These are phyloP conservation scores for Penicillium sumatraense DNA, from an alignment of 2,329 filamentous ascomycete genomes.

Conservation along the genomic window DNA sequence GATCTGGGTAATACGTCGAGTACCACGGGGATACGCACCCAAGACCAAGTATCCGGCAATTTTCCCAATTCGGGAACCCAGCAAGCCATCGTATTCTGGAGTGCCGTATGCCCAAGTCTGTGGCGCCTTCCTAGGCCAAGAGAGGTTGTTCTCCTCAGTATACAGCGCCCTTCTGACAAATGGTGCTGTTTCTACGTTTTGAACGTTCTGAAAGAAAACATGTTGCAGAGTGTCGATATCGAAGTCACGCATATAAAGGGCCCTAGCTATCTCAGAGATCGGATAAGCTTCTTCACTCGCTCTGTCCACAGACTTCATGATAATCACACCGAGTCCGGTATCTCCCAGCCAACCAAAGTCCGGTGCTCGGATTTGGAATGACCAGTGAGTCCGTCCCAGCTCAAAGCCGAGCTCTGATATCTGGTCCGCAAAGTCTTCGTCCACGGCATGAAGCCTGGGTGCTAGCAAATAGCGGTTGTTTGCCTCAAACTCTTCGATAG, in stretches of 20 bases:
- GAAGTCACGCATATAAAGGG: not conserved
- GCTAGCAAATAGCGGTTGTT: not conserved
- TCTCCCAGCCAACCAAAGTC: not conserved
- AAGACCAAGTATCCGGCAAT: not conserved
- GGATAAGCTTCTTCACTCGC: not conserved
- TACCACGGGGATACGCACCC: not conserved
- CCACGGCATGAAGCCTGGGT: not conserved
- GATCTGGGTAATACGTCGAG: not conserved
- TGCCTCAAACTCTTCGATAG: not conserved
- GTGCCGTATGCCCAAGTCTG: not conserved
- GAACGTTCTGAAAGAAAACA: not conserved
- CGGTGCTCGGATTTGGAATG: not conserved
- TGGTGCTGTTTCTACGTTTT: not conserved
- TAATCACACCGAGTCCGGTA: not conserved
- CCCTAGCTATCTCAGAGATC: not conserved
- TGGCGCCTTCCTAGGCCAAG: not conserved
- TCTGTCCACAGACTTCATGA: not conserved
- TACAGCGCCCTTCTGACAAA: not conserved
- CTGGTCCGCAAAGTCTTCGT: not conserved
- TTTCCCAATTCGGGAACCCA: slow-evolving; percentile 4
- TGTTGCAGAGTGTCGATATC: not conserved
- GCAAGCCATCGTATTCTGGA: not conserved
- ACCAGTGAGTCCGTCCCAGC: not conserved
- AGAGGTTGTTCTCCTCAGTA: not conserved
- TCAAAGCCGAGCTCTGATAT: not conserved